These are phyloP conservation scores for Lactarius hengduanensis DNA, from an alignment of 768 basidiomycete species.

Conservation along the genomic window DNA sequence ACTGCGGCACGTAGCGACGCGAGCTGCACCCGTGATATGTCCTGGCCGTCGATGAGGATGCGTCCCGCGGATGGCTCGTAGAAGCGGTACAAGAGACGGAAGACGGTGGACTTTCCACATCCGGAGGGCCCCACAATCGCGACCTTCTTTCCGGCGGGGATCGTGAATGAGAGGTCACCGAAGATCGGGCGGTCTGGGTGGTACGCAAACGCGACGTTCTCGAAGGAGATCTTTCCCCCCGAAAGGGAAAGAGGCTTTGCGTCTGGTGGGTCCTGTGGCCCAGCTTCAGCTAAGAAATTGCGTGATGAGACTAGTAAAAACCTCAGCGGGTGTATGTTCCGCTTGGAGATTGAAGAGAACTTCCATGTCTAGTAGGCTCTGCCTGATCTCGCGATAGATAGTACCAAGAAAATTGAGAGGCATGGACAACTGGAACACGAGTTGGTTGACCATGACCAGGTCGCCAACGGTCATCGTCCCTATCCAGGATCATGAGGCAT, in stretches of 20 bases:
- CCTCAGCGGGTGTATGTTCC: constrained; percentile 70
- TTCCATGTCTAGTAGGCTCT: constrained; percentile 97
- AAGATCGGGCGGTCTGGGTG: constrained; percentile 91
- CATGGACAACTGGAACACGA: constrained; percentile 95
- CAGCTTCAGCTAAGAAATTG: not conserved
- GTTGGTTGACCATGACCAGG: constrained; percentile 98
- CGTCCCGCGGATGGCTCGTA: constrained; percentile 79
- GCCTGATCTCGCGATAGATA: constrained; percentile 95
- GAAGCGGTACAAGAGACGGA: constrained; percentile 92
- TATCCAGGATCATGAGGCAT: constrained; percentile 34
- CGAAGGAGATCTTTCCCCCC: constrained; percentile 89
- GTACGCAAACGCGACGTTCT: constrained; percentile 90
- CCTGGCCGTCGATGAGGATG: constrained; percentile 89
- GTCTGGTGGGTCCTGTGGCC: constrained; percentile 58
- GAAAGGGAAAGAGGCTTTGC: constrained; percentile 66
- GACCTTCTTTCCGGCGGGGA: constrained; percentile 95
- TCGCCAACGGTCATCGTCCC: constrained; percentile 99
- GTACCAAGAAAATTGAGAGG: constrained; percentile 97
- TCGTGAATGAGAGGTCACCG: constrained; percentile 78
- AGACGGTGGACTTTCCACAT: constrained; percentile 96
- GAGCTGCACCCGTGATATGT: constrained; percentile 70
- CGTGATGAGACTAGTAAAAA: constrained; percentile 1
- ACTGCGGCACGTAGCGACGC: constrained; percentile 70
- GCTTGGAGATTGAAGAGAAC: constrained; percentile 86
- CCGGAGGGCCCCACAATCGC: constrained; percentile 97